phyloP scores from a whole-genome alignment of 345 rosid species.

The Gossypium longicalyx region DNA sequence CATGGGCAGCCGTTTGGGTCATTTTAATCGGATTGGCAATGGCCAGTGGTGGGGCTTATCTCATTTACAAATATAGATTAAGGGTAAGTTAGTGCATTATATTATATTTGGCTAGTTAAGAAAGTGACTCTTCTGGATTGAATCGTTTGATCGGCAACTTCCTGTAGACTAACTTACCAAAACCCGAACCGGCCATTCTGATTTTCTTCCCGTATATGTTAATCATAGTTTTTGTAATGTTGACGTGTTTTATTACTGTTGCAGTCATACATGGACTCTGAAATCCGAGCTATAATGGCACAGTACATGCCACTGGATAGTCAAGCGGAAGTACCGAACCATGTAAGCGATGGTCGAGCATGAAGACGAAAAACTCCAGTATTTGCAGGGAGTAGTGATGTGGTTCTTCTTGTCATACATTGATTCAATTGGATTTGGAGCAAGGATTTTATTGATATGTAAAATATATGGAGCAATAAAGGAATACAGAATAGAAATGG shows the following conservation, averaged over 20 bases:
- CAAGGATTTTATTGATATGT: conserved; percentile 13
- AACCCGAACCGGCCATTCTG: not conserved
- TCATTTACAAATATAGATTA: conserved; percentile 76
- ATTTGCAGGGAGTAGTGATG: conserved; percentile 2
- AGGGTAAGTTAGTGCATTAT: conserved; percentile 50
- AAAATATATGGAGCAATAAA: conserved; percentile 22
- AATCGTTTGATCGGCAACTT: not conserved
- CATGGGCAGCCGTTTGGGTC: conserved; percentile 91
- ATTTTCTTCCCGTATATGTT: not conserved
- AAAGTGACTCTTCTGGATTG: not conserved
- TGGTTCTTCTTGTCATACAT: conserved; percentile 5
- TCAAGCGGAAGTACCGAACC: conserved; percentile 66
- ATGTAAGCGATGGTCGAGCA: conserved; percentile 46
- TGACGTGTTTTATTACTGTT: conserved; percentile 5
- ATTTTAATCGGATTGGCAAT: conserved; percentile 70
- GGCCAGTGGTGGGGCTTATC: conserved; percentile 83
- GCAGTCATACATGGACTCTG: conserved; percentile 97
- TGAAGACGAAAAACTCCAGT: conserved; percentile 20
- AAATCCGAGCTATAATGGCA: conserved; percentile 97
- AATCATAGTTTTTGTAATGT: not conserved
- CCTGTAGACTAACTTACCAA: not conserved
- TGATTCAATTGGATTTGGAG: conserved; percentile 12
- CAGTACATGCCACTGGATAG: conserved; percentile 96
- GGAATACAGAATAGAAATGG: conserved; percentile 20
- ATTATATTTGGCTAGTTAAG: not conserved